Base-by-base conservation (phyloP, 2,329 filamentous ascomycete genomes). In the Beauveria scarabaeidicola region DNA sequence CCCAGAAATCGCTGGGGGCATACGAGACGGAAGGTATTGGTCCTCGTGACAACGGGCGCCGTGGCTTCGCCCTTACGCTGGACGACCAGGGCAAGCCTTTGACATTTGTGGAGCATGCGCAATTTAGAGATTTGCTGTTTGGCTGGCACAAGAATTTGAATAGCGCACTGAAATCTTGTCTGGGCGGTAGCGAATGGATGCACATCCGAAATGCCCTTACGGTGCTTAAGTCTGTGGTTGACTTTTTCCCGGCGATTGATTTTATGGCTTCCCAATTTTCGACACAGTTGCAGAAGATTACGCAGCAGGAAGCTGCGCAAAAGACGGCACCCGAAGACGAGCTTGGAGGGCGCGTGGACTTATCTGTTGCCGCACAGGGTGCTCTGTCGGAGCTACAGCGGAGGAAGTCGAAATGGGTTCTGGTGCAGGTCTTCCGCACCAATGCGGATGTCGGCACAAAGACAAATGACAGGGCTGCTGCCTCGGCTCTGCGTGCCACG, bases 181-280 rank as follows among this genome's bases (percentile, higher is more conserved):
- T 99, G 51, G 84, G 85, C 19, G 87, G 88, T 29, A 86, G 84
- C 36, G 93, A 97, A 73, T 99, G 94, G 83, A 97, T 97, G 88
- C 92, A 97, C 72, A 96, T 97, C 69, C 87, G 93, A 59, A 99
- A 99, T 70, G 91, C 91, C 48, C 95, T 97, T 65, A 94, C 89
- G 61, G 81, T 97, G 4, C 79, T 99, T 61, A 95, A 94, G 70
- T 82, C 84, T 11, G 81, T 96, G 52, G 82, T 90, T 25, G 85
- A 91, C 54, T 82, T 86, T 67, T 99, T 96, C 79, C 95, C 94
- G 4, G 88, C 87, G 17, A 84, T 97, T 61, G 91, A 96, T 68
- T 94, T 91, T 72, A 93, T 96, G 81, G 94, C 90, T 38, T 79
- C 78, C 43, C 81, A 83, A 64, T 85, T 87, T 62, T 79, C 82